These are phyloP conservation scores for Styphnolobium japonicum DNA, from an alignment of 306 rosid genomes.

Conservation along the genomic window DNA sequence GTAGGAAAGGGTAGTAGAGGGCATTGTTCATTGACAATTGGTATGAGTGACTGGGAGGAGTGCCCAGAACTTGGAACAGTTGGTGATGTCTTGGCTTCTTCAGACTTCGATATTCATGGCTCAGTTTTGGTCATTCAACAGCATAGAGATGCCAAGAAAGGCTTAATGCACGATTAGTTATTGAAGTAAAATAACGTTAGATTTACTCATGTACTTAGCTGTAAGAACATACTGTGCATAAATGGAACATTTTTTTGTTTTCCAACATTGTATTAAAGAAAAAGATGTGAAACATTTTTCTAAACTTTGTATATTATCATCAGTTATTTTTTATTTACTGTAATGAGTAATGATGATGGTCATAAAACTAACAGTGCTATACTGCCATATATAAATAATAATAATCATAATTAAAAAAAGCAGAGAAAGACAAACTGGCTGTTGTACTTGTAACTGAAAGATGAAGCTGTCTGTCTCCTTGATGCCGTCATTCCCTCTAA, in stretches of 20 bases:
- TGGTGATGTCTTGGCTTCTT: constrained; percentile 94
- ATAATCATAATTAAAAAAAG: too few species aligned
- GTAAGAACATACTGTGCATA: constrained; percentile 29
- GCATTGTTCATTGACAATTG: constrained; percentile 69
- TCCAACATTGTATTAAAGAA: background rate
- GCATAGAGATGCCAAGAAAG: constrained; percentile 66
- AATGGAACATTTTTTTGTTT: background rate
- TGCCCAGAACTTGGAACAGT: constrained; percentile 94
- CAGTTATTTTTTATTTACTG: background rate
- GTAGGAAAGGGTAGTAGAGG: constrained; percentile 91
- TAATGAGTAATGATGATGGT: too few species aligned
- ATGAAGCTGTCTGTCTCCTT: too few species aligned
- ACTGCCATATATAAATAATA: too few species aligned
- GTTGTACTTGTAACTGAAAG: too few species aligned
- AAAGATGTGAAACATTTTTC: background rate
- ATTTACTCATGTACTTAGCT: background rate
- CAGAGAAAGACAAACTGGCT: too few species aligned
- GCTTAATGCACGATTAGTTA: constrained; percentile 27
- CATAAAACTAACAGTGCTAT: too few species aligned
- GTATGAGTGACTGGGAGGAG: constrained; percentile 96
- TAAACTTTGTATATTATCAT: background rate
- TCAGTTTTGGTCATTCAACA: constrained; percentile 87
- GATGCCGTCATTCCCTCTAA: too few species aligned
- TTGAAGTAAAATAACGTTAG: background rate
- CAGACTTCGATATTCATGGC: constrained; percentile 70